A percentile compares a stretch with the other conserved stretches of the same genome.
Conservation (phyloP, 1,284 basidiomycete species). For the Laetiporus sulphureus region DNA sequence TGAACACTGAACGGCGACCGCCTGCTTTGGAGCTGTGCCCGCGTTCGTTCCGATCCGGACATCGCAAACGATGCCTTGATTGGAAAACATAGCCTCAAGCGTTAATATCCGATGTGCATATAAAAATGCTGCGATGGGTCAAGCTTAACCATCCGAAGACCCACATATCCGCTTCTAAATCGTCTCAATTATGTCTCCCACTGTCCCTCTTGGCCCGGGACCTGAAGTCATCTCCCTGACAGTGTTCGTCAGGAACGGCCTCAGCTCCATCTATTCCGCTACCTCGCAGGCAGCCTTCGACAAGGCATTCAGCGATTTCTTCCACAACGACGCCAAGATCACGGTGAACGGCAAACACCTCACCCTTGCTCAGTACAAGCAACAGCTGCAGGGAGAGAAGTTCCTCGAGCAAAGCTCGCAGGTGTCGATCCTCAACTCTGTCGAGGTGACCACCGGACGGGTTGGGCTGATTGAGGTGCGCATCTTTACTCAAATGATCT, state of each 20-base stretch:
- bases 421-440: slow-evolving; percentile 15
- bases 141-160: too few relatives aligned
- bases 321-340: slow-evolving; percentile 24
- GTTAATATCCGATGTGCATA: too few relatives aligned
- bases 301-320: slow-evolving; percentile 27
- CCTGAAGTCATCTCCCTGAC: slow-evolving; percentile 29
- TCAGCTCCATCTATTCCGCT: slow-evolving; percentile 28
- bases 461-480: slow-evolving; percentile 13
- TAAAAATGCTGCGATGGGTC: too few relatives aligned
- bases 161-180: too few relatives aligned
- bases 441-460: slow-evolving; percentile 15
- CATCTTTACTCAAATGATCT: background rate
- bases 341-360: slow-evolving; percentile 28
- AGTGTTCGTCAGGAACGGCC: slow-evolving; percentile 26
- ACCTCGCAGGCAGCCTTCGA: slow-evolving; percentile 25
- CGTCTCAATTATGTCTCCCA: too few relatives aligned
- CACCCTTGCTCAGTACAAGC: slow-evolving; percentile 21
- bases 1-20: too few relatives aligned
- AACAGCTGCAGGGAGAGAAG: slow-evolving; percentile 14
- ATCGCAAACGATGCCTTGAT: too few relatives aligned
- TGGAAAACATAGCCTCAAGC: too few relatives aligned
- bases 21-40: too few relatives aligned
- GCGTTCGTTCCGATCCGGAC: too few relatives aligned
- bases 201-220: slow-evolving; percentile 3
- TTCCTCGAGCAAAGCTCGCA: slow-evolving; percentile 11